Base-by-base conservation (phyloP, 768 basidiomycete genomes). In the Favolaschia claudopus region DNA sequence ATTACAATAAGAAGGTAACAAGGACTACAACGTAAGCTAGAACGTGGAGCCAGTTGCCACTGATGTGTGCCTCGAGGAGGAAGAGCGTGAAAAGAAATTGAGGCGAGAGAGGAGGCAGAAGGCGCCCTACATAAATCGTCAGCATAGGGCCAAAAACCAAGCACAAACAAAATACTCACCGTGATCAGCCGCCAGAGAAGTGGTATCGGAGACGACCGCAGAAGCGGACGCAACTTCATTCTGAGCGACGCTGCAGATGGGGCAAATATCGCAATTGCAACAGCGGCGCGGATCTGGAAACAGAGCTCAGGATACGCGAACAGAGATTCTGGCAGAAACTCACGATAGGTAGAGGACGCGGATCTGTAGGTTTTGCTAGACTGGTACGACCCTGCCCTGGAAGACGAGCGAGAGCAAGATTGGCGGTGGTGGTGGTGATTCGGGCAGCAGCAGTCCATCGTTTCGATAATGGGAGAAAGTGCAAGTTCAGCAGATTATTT, bases 31-130 rank as follows among this genome's bases (percentile, higher is more conserved):
- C 20, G 32, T 50, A 36, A 31, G 33, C 19, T 9, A 50, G 20
- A 24, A 50, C 34, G 34, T 24, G 49, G 49, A 20, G 34, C 49
- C 49, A 50, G 49, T 28, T 33, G 27, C 20, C 36, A 17, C 25
- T 19, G 33, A 37, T 4, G 20, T 38, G 32, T 24, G 49, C 27
- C 33, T 50, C 33, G 5, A 50, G 20, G 13, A 50, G 27, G 34
- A 50, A 50, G 31, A 50, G 49, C 7, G 49, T 50, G 49, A 50
- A 25, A 10, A 50, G 33, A 13, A 50, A 15, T 20, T 50, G 49
- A 9, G 49, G 49, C 19, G 49, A 34, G 14, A 50, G 29, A 17
- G 19, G 49, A 17, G 49, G 49, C 7, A 50, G 33, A 50, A 20
- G 13, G 27, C 15, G 19, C 19, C 19, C 49, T 50, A 47, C n/a